phyloP scores from a whole-genome alignment of 768 basidiomycete genomes.

The Amanita muscaria region DNA sequence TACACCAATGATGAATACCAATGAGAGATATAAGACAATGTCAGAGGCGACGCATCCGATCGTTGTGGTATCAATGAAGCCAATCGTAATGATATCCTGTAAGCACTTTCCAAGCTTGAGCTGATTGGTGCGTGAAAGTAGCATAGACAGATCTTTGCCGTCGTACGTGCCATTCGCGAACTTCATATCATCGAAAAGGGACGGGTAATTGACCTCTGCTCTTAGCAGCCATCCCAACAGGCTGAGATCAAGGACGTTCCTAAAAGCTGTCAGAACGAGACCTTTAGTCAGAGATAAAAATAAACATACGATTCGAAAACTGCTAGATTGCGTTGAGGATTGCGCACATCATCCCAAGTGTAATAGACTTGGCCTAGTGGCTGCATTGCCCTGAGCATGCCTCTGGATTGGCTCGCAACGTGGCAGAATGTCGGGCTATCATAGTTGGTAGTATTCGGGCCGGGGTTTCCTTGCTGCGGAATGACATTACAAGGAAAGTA shows the following conservation, averaged over 20 bases:
- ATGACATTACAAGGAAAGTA: slow-evolving; percentile 97
- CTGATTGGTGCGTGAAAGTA: slow-evolving; percentile 64
- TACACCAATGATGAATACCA: slow-evolving; percentile 96
- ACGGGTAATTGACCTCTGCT: slow-evolving; percentile 75
- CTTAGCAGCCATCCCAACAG: slow-evolving; percentile 80
- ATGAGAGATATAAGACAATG: slow-evolving; percentile 90
- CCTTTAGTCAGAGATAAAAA: background rate
- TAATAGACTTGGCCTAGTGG: slow-evolving; percentile 87
- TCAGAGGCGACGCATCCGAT: slow-evolving; percentile 96
- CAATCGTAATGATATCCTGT: slow-evolving; percentile 77
- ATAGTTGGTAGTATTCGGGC: slow-evolving; percentile 65
- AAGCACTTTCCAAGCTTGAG: slow-evolving; percentile 69
- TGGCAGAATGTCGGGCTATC: slow-evolving; percentile 67
- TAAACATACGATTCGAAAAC: slow-evolving; percentile 83
- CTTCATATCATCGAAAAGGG: slow-evolving; percentile 74
- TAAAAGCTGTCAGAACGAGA: slow-evolving; percentile 22
- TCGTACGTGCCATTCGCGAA: slow-evolving; percentile 62
- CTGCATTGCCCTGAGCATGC: slow-evolving; percentile 36
- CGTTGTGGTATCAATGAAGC: slow-evolving; percentile 88
- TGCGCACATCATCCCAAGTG: slow-evolving; percentile 79
- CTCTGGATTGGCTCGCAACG: slow-evolving; percentile 42
- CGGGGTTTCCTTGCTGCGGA: slow-evolving; percentile 56
- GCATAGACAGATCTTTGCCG: slow-evolving; percentile 83
- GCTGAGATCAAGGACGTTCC: slow-evolving; percentile 80
- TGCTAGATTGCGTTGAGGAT: slow-evolving; percentile 69